Percentiles rank a stretch among this genome's conserved stretches.
Evolutionary conservation across 345 rosid species (phyloP).

Genomic region (Eucalyptus tenuipes): DNA sequence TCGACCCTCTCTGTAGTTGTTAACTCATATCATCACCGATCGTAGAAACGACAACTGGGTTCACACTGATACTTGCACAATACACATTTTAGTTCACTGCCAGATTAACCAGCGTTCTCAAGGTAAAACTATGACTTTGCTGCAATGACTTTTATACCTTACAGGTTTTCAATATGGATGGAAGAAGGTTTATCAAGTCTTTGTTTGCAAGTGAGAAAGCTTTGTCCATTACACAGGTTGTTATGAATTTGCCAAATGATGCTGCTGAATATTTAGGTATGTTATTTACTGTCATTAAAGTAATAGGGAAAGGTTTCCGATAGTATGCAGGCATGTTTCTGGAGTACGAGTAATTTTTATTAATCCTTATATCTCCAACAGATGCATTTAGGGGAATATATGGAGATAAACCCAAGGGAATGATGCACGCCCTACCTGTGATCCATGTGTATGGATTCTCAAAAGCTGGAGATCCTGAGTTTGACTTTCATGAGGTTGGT

Average conservation of each 20-base stretch:
- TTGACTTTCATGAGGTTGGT: constrained; percentile 79
- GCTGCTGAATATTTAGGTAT: constrained; percentile 74
- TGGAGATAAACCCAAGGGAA: constrained; percentile 21
- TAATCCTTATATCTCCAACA: neutral
- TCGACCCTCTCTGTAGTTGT: neutral
- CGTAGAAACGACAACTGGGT: neutral
- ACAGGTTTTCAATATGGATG: constrained; percentile 83
- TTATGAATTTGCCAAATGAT: constrained; percentile 84
- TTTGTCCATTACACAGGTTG: constrained; percentile 55
- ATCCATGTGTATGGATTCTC: constrained; percentile 94
- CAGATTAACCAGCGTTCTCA: neutral
- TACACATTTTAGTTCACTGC: neutral
- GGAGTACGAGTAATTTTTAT: neutral
- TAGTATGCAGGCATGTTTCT: neutral
- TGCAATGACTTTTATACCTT: neutral
- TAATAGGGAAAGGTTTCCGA: neutral
- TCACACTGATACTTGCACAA: neutral
- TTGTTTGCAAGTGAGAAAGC: constrained; percentile 68
- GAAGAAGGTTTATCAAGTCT: constrained; percentile 71
- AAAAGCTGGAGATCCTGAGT: constrained; percentile 84
- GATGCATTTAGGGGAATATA: constrained; percentile 81
- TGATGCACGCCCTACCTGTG: constrained; percentile 32
- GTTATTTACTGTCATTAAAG: neutral
- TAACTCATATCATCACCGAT: neutral
- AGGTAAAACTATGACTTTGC: neutral